Evolutionary conservation across 306 rosid genomes (phyloP), one percentile per base, ranked within the genome.

Genomic region (Medicago lupulina): DNA sequence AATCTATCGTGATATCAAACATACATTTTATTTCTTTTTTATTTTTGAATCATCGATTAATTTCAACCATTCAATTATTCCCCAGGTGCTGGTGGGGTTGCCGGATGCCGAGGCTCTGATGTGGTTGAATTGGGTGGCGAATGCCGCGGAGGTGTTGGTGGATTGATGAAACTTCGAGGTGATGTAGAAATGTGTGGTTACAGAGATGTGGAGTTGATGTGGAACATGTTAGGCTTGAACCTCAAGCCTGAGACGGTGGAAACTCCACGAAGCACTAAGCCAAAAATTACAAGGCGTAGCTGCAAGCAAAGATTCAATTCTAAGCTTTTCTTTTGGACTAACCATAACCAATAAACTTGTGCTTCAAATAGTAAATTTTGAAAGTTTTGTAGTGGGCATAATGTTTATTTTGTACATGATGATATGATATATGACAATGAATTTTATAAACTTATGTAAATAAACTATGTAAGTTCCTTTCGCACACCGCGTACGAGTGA

Each of bases 181-280:
- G 93, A 88, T 54, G 91, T 88, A 8, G 75, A 78, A 70, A 78
- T 71, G 84, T 90, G 91, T 38, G 91, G 87, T 6, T 88, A 88
- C 73, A 79, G 73, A 43, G 93, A 90, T 57, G 93, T 87, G 12
- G 89, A 87, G 62, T 79, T 87, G 2, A 86, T 88, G 91, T 88
- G 91, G 93, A 81, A 88, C 82, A 83, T 90, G 83, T 34, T 90
- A 59, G 84, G 81, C 57, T 65, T 67, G 38, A 65, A 65, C 38
- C n/a, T 65, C 1, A 71, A 73, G 10, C 71, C 6, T 34, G 69
- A 78, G 34, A 49, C 53, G 28, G 34, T 49, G 61, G 80, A 82
- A 55, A 74, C 31, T 0, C 17, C 76, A 41, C 36, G 6, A 40
- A 25, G 1, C 46, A 40, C 44, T 16, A 65, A 36, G 11, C 9